Evolutionary conservation across 1,284 basidiomycete genomes (phyloP).

Genomic region (Rhodotorula sp.): DNA sequence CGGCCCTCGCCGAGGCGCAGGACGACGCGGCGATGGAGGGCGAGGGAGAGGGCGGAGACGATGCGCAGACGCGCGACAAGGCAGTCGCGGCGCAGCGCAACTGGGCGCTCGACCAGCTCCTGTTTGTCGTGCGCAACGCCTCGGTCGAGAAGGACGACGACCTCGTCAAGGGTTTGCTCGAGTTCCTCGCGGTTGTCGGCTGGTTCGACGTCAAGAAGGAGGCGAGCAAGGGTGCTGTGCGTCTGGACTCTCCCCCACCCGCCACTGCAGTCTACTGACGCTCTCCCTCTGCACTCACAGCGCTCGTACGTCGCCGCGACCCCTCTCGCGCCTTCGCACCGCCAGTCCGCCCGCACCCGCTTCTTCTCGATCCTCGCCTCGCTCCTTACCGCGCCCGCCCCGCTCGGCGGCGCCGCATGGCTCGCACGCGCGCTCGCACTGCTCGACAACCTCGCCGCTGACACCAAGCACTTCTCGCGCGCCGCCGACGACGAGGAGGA

Average conservation of each 20-base stretch:
- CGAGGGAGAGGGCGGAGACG: constrained; percentile 52
- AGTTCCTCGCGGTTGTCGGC: constrained; percentile 81
- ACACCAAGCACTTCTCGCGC: constrained; percentile 68
- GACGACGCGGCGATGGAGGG: not conserved
- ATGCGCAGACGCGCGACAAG: constrained; percentile 48
- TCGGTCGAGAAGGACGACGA: constrained; percentile 72
- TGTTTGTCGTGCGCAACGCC: constrained; percentile 45
- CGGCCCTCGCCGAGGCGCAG: not conserved
- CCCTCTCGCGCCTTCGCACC: constrained; percentile 69
- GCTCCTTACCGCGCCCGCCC: constrained; percentile 57
- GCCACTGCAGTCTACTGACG: constrained; percentile 15
- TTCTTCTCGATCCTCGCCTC: constrained; percentile 76
- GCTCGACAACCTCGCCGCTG: constrained; percentile 62
- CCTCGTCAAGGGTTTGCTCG: constrained; percentile 72
- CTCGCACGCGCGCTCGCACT: constrained; percentile 66
- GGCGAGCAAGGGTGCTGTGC: constrained; percentile 67
- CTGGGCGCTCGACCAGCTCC: constrained; percentile 88
- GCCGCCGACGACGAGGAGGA: constrained; percentile 50
- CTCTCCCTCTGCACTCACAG: constrained; percentile 51
- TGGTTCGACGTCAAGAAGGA: constrained; percentile 73
- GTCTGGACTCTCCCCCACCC: constrained; percentile 48
- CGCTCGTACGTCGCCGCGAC: constrained; percentile 66
- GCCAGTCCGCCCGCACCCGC: constrained; percentile 65
- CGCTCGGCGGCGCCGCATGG: constrained; percentile 66
- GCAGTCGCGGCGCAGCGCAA: constrained; percentile 54